phyloP scores from a whole-genome alignment of 208 protist species.

The Acanthamoeba sp. region DNA sequence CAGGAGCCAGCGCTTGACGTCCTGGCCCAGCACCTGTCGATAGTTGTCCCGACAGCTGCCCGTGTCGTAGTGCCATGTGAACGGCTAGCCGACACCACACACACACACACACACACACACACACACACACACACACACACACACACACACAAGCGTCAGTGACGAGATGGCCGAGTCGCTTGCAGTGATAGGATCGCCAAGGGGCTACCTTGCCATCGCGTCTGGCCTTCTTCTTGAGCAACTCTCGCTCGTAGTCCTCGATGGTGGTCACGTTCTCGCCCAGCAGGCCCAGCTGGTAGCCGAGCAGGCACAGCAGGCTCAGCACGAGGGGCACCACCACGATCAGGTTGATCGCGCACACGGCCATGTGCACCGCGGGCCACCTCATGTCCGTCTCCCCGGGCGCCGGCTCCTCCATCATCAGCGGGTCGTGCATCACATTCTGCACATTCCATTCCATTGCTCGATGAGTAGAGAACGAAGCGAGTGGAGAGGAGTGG shows the following conservation, averaged over 20 bases:
- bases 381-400: not conserved
- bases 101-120: no score
- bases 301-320: constrained; percentile 32
- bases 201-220: constrained; percentile 6
- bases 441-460: not conserved
- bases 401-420: not conserved
- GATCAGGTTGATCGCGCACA: constrained; percentile 27
- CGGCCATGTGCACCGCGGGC: not conserved
- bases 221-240: constrained; percentile 54
- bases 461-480: not conserved
- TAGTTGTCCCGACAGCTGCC: constrained; percentile 17
- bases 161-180: not conserved
- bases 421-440: not conserved
- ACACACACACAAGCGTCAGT: not conserved
- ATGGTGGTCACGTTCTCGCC: constrained; percentile 45
- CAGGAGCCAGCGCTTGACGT: constrained; percentile 25
- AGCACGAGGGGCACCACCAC: constrained; percentile 38
- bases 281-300: constrained; percentile 45
- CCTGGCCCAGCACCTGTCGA: not conserved
- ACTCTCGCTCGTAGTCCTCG: constrained; percentile 30
- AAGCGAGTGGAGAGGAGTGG: constrained; percentile 7
- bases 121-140: no score
- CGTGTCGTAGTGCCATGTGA: constrained; percentile 42
- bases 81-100: no score
- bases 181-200: not conserved